Evolutionary conservation across 257 asterid genomes (phyloP).

Genomic region (Solanum piurae): DNA sequence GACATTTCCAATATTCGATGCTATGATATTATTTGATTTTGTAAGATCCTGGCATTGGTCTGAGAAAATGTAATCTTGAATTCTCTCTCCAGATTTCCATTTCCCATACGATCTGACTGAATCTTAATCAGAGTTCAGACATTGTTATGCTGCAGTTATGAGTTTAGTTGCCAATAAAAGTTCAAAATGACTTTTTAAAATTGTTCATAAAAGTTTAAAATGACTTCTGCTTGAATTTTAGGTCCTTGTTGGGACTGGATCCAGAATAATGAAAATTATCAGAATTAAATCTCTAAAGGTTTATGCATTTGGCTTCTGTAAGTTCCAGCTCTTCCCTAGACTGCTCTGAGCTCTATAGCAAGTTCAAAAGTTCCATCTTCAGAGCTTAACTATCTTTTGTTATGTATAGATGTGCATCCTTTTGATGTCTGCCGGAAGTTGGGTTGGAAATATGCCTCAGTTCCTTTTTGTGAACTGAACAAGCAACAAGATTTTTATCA

Average conservation of each 20-base stretch:
- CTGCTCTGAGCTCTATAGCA: background rate
- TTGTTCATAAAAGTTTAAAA: background rate
- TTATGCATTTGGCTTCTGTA: slow-evolving; percentile 96
- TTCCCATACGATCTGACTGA: background rate
- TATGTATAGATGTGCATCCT: slow-evolving; percentile 76
- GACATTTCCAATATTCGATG: background rate
- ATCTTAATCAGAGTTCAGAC: background rate
- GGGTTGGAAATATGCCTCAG: slow-evolving; percentile 73
- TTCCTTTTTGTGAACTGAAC: slow-evolving; percentile 57
- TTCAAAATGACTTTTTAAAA: background rate
- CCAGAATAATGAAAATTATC: slow-evolving; percentile 75
- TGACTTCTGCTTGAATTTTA: slow-evolving; percentile 15
- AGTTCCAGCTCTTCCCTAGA: slow-evolving; percentile 20
- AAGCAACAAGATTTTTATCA: slow-evolving; percentile 55
- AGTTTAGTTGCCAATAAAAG: background rate
- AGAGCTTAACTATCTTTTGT: slow-evolving; percentile 6
- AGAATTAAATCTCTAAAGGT: slow-evolving; percentile 79
- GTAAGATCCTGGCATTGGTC: background rate
- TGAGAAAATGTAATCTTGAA: background rate
- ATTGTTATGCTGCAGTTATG: background rate
- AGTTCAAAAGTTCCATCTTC: background rate
- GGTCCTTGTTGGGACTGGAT: slow-evolving; percentile 99
- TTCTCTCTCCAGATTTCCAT: background rate
- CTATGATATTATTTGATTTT: background rate
- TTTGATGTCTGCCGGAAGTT: slow-evolving; percentile 81